A percentile compares a stretch with the other conserved stretches of the same genome.
These are phyloP conservation scores for Cercospora canescens DNA, from an alignment of 2,329 filamentous ascomycete species.

Conservation along the genomic window DNA sequence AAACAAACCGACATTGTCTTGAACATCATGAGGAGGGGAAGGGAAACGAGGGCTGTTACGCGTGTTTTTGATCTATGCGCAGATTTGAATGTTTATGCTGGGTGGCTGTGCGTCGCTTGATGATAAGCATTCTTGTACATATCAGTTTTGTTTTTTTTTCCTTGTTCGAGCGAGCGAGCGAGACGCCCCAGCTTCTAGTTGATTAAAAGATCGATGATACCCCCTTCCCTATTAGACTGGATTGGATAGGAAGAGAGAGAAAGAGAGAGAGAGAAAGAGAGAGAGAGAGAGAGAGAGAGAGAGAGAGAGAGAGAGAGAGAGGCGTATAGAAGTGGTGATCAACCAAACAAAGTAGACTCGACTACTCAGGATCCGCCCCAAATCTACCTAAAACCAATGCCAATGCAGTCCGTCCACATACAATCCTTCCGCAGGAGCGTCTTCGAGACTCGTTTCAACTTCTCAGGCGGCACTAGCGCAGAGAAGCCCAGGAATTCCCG, in stretches of 20 bases:
- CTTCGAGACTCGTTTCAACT: too few relatives aligned
- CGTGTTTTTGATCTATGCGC: not conserved
- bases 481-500: too few relatives aligned
- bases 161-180: not conserved
- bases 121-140: not conserved
- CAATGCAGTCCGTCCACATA: too few relatives aligned
- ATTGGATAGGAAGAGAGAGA: not conserved
- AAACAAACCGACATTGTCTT: conserved; percentile 63
- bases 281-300: too few relatives aligned
- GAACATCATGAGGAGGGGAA: not conserved
- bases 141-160: not conserved
- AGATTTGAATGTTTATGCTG: not conserved
- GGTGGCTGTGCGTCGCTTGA: too few relatives aligned
- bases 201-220: not conserved
- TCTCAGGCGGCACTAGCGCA: too few relatives aligned
- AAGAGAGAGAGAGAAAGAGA: not conserved
- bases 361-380: too few relatives aligned
- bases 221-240: not conserved
- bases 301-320: too few relatives aligned
- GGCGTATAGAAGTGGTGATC: too few relatives aligned
- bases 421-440: too few relatives aligned
- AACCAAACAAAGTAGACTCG: too few relatives aligned
- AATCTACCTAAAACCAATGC: too few relatives aligned
- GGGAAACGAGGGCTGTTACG: not conserved
- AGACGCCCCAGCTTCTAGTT: not conserved